Evolutionary conservation across 495 filamentous ascomycete species (phyloP), one percentile per base, ranked within the genome.

Genomic region (Daldinia vernicosa): DNA sequence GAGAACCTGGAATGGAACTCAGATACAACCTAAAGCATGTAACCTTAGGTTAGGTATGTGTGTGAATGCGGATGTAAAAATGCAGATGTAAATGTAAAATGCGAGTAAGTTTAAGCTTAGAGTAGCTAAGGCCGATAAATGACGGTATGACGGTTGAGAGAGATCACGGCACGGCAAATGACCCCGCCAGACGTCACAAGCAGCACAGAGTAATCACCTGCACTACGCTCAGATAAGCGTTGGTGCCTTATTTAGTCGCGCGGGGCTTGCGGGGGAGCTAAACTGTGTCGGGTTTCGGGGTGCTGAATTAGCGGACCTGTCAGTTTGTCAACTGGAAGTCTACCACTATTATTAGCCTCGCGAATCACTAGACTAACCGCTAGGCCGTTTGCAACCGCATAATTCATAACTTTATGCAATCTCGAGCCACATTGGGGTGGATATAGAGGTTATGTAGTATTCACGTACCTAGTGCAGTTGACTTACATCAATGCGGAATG

Each of bases 131-230:
- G 17, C 12, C 32, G 24, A 52, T 60, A 58, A 57, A 72, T 73
- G 66, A 69, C 70, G 66, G 59, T 32, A 72, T 73, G 66, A 69
- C 70, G 66, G 59, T 32, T 30, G 57, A 63, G 6, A 66, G 66
- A 69, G 61, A 69, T 73, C 70, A 69, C 66, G 66, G 51, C 70
- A 69, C 66, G 66, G 51, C 66, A 40, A 51, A 66, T 69, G 66
- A 73, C 70, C 70, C 70, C 70, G 61, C 70, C 35, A 73, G 39
- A 73, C 70, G 70, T 73, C 70, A 73, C 70, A 73, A 66, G 70
- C 62, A 50, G 55, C 24, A 14, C 27, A 60, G 56, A 50, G 39
- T 30, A 57, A 71, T 68, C 70, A 68, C 70, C 64, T 68, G 60
- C 60, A 30, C 47, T 45, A 43, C 32, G 53, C 43, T 27, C 28